Conservation (phyloP, 2,329 filamentous ascomycete genomes). For the Microsporum canis region DNA sequence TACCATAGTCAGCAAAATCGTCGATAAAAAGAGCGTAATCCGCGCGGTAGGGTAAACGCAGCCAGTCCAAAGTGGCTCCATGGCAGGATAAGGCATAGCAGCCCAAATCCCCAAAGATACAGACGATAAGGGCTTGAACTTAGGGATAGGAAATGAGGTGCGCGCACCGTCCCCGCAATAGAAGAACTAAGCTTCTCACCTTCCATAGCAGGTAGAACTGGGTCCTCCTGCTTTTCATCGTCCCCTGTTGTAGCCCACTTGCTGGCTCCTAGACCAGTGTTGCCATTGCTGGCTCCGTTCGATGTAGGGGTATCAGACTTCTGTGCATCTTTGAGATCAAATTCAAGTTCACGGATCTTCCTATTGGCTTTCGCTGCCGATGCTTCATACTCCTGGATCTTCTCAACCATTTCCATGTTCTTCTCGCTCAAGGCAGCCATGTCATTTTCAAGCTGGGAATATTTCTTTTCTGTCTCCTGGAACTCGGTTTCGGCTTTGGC, state of each 20-base stretch:
- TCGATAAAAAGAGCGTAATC: neutral
- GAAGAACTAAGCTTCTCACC: slow-evolving; percentile 39
- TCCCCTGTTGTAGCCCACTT: slow-evolving; percentile 28
- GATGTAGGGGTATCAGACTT: slow-evolving; percentile 10
- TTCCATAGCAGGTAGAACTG: slow-evolving; percentile 30
- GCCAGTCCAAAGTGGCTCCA: slow-evolving; percentile 8
- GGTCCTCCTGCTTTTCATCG: slow-evolving; percentile 20
- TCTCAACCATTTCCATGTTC: slow-evolving; percentile 15
- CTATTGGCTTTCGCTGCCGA: slow-evolving; percentile 19
- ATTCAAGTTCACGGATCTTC: slow-evolving; percentile 17
- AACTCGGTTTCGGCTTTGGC: neutral
- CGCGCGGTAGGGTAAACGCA: slow-evolving; percentile 16
- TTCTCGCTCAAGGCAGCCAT: slow-evolving; percentile 17
- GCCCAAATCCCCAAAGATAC: slow-evolving; percentile 15
- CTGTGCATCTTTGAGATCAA: slow-evolving; percentile 12
- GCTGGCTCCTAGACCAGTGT: slow-evolving; percentile 28
- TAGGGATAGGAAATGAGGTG: slow-evolving; percentile 28
- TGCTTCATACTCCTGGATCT: slow-evolving; percentile 15
- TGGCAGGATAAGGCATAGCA: slow-evolving; percentile 5
- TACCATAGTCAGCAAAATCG: slow-evolving; percentile 15
- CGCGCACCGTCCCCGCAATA: slow-evolving; percentile 39
- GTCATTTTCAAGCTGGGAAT: slow-evolving; percentile 23
- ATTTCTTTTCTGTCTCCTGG: neutral
- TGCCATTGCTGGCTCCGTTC: slow-evolving; percentile 14
- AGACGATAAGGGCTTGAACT: slow-evolving; percentile 8